These are phyloP conservation scores for Nadsonia commutata DNA, from an alignment of 1,139 yeast genomes.

Conservation along the genomic window DNA sequence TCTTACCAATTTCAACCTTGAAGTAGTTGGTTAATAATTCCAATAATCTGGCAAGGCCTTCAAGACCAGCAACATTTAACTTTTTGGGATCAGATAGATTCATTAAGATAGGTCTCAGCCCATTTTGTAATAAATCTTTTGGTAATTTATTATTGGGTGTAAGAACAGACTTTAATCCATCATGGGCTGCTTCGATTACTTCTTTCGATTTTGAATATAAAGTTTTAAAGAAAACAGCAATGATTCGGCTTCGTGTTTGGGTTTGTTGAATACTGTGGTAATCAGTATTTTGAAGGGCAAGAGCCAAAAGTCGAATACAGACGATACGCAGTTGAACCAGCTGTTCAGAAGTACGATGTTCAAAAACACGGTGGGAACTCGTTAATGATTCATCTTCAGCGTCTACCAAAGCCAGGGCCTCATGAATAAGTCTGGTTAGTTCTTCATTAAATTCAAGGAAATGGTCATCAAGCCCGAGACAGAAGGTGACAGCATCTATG, in stretches of 20 bases:
- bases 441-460: conserved; percentile 83
- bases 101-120: conserved; percentile 89
- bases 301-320: conserved; percentile 68
- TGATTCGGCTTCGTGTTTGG: conserved; percentile 67
- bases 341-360: conserved; percentile 78
- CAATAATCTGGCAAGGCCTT: conserved; percentile 74
- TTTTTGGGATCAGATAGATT: conserved; percentile 87
- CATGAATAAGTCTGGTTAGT: conserved; percentile 65
- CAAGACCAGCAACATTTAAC: conserved; percentile 76
- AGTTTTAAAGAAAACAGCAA: conserved; percentile 91
- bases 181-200: conserved; percentile 86
- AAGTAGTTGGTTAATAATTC: conserved; percentile 84
- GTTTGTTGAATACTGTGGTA: conserved; percentile 56
- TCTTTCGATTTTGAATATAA: conserved; percentile 74
- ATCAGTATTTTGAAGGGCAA: conserved; percentile 48
- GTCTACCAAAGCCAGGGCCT: conserved; percentile 87
- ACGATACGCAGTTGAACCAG: conserved; percentile 75
- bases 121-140: conserved; percentile 82
- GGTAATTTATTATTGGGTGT: conserved; percentile 84
- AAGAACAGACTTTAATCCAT: conserved; percentile 70
- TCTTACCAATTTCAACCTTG: conserved; percentile 92
- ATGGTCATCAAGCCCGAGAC: conserved; percentile 66
- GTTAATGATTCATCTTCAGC: conserved; percentile 95
- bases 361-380: conserved; percentile 71
- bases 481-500: conserved; percentile 88